A percentile compares a stretch with the other conserved stretches of the same genome.
Conservation (phyloP, 345 rosid genomes). For the Brassica napus region Da-Ae NC_063442.1:19288001-19288500, state of each 20-base stretch:
- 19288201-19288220: neutral
- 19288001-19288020: slow-evolving; percentile 96
- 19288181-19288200: slow-evolving; percentile 4
- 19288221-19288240: slow-evolving; percentile 3
- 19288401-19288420: slow-evolving; percentile 86
- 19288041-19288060: slow-evolving; percentile 97
- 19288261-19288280: slow-evolving; percentile 49
- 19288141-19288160: neutral
- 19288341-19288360: slow-evolving; percentile 97
- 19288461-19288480: neutral
- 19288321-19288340: slow-evolving; percentile 96
- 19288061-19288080: slow-evolving; percentile 97
- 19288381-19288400: slow-evolving; percentile 97
- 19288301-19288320: slow-evolving; percentile 96
- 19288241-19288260: neutral
- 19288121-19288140: slow-evolving; percentile 3
- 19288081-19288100: slow-evolving; percentile 50
- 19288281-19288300: slow-evolving; percentile 95
- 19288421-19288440: slow-evolving; percentile 66
- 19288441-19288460: neutral
- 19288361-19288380: slow-evolving; percentile 90
- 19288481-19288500: neutral
- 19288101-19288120: slow-evolving; percentile 4
- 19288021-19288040: slow-evolving; percentile 98
- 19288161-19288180: neutral